Evolutionary conservation across 2,329 filamentous ascomycete genomes (phyloP).

Genomic region (Cladosporium phlei): DNA sequence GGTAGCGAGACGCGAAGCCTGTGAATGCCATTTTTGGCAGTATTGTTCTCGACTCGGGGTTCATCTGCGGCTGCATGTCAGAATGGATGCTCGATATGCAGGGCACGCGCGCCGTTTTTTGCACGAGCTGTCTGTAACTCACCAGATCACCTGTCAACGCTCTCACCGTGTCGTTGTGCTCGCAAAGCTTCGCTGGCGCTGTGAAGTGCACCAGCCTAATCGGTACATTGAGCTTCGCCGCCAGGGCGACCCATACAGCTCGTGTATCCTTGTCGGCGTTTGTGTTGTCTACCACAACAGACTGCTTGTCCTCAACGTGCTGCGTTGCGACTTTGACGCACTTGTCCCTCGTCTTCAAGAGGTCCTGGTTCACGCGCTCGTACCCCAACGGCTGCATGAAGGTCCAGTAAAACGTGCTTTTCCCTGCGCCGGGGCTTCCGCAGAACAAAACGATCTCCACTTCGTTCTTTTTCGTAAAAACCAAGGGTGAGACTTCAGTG

Average conservation of each 20-base stretch:
- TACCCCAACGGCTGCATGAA: slow-evolving; percentile 74
- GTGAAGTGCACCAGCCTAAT: slow-evolving; percentile 85
- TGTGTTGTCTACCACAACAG: slow-evolving; percentile 88
- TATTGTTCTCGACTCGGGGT: slow-evolving; percentile 71
- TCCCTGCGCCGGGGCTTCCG: slow-evolving; percentile 83
- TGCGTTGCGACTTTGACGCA: slow-evolving; percentile 68
- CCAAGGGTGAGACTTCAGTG: slow-evolving; percentile 18
- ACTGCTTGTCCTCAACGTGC: slow-evolving; percentile 58
- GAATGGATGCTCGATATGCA: slow-evolving; percentile 9
- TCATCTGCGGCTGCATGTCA: slow-evolving; percentile 50
- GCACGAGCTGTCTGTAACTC: slow-evolving; percentile 18
- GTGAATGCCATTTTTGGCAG: slow-evolving; percentile 78
- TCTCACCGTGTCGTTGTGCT: slow-evolving; percentile 85
- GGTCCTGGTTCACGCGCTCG: slow-evolving; percentile 84
- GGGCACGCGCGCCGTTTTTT: background rate
- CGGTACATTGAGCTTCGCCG: slow-evolving; percentile 63
- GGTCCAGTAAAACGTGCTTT: slow-evolving; percentile 84
- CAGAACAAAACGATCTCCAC: slow-evolving; percentile 79
- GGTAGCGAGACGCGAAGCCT: slow-evolving; percentile 67
- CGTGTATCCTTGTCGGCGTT: slow-evolving; percentile 78
- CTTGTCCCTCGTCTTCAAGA: slow-evolving; percentile 65
- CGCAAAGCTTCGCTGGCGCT: slow-evolving; percentile 61
- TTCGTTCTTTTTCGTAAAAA: slow-evolving; percentile 56
- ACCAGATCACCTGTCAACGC: slow-evolving; percentile 50
- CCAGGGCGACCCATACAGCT: slow-evolving; percentile 71